Evolutionary conservation across 371 early-diverging fungal species (phyloP).

Genomic region (Mucor plumbeus): DNA sequence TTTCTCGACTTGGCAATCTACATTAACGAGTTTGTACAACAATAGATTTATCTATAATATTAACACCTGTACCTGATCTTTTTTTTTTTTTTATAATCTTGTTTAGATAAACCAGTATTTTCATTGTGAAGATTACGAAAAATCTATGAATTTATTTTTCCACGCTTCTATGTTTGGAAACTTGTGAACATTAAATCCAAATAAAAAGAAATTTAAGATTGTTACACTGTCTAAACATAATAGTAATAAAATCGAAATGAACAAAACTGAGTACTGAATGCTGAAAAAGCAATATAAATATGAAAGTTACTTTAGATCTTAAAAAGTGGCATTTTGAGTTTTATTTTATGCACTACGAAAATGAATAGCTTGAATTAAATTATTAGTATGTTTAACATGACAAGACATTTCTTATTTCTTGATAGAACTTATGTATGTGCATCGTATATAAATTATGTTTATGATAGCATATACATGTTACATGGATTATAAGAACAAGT

Average conservation of each 20-base stretch:
- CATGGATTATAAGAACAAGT: no score
- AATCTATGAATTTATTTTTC: neutral
- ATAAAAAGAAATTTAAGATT: neutral
- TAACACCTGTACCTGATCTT: neutral
- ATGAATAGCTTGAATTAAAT: neutral
- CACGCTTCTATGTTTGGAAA: neutral
- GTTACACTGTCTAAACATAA: neutral
- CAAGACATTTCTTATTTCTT: neutral
- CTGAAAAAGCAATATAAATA: no score
- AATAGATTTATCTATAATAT: neutral
- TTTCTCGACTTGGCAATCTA: neutral
- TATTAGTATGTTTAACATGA: neutral
- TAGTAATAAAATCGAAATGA: neutral
- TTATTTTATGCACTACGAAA: no score
- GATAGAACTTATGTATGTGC: neutral
- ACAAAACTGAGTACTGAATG: neutral
- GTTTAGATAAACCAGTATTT: neutral
- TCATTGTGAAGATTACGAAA: neutral
- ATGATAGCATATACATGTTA: no score
- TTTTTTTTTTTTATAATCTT: neutral
- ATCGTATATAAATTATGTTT: no score
- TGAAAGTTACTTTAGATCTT: no score
- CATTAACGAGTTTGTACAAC: neutral
- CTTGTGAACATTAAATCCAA: neutral
- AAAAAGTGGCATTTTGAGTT: no score